Evolutionary conservation across 1,139 yeast species (phyloP), one percentile per base, ranked within the genome.

Genomic region (Taphrina wiesneri): DNA sequence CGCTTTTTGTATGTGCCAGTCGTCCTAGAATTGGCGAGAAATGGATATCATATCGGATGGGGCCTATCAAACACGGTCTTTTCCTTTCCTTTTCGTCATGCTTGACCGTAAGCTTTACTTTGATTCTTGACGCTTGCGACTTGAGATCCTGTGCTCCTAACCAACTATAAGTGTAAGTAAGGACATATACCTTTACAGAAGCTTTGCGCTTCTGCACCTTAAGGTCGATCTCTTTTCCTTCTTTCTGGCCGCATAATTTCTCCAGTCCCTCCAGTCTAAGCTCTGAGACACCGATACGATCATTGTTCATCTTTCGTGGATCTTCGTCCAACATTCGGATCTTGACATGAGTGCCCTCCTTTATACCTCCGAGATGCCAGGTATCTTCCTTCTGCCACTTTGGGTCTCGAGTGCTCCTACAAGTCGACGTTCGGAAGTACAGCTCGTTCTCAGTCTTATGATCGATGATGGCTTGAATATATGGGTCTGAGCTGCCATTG

Each of bases 301-400:
- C 66, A 41, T 63, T 53, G 32, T 26, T 39, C 43, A 51, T 21
- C 46, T 63, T 63, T 30, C 59, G 56, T 13, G 66, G 63, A 30
- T 63, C 66, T 11, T 63, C 66, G 28, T 63, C 66, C 11, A 30
- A 36, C 41, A 63, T 13, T 11, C 59, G 32, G 7, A 63, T 4
- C 52, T 63, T 53, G 41, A 63, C 47, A 2, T 23, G 56, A 9
- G 57, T 36, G 11, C 53, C 66, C 26, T 52, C 51, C n/a, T 39
- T n/a, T 34, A 63, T 36, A n/a, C 66, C 66, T 13, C 51, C 63
- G 3, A 63, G 43, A 15, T 63, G 63, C 66, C 66, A 63, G 19
- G 21, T 15, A 56, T 54, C 63, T 7, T 63, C 52, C 21, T 46
- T n/a, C 36, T 60, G 64, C 66, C 66, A 63, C 17, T 26, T 25